phyloP scores from a whole-genome alignment of 1,139 yeast species.

The Debaryomyces psychrophilus region DNA sequence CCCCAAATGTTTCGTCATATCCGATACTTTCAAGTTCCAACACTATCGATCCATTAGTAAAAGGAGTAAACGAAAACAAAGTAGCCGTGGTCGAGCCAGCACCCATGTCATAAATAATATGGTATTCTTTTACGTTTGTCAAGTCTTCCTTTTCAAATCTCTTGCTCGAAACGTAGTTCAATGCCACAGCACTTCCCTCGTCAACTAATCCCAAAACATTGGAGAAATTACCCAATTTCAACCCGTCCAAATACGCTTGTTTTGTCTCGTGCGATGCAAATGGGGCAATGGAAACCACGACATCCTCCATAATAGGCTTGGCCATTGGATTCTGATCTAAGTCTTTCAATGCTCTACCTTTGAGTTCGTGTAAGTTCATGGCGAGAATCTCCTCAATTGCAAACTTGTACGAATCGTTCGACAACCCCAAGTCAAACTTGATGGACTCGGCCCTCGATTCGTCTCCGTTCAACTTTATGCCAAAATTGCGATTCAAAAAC shows the following conservation, averaged over 20 bases:
- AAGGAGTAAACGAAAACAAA: slow-evolving; percentile 63
- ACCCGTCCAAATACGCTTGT: slow-evolving; percentile 71
- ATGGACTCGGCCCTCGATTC: slow-evolving; percentile 51
- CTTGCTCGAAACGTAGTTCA: slow-evolving; percentile 66
- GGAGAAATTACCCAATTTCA: slow-evolving; percentile 66
- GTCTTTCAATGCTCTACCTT: slow-evolving; percentile 59
- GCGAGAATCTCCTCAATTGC: slow-evolving; percentile 77
- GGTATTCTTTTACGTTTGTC: slow-evolving; percentile 53
- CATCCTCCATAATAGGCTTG: slow-evolving; percentile 54
- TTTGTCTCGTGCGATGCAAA: slow-evolving; percentile 68
- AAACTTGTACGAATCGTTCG: slow-evolving; percentile 46
- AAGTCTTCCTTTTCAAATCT: slow-evolving; percentile 40
- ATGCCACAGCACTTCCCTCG: slow-evolving; percentile 90
- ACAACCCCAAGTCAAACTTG: slow-evolving; percentile 55
- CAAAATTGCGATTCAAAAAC: slow-evolving; percentile 61
- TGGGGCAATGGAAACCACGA: slow-evolving; percentile 78
- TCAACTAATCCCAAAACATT: slow-evolving; percentile 71
- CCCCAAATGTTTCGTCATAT: slow-evolving; percentile 68
- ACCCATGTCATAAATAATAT: slow-evolving; percentile 86
- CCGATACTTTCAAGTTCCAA: slow-evolving; percentile 77
- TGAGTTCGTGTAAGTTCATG: slow-evolving; percentile 74
- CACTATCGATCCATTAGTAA: slow-evolving; percentile 39
- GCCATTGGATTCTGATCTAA: slow-evolving; percentile 37
- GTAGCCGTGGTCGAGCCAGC: slow-evolving; percentile 92
- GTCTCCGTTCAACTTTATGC: slow-evolving; percentile 52